Base-by-base conservation (phyloP, 2,329 filamentous ascomycete species). In the Fusarium austroafricanum region DNA sequence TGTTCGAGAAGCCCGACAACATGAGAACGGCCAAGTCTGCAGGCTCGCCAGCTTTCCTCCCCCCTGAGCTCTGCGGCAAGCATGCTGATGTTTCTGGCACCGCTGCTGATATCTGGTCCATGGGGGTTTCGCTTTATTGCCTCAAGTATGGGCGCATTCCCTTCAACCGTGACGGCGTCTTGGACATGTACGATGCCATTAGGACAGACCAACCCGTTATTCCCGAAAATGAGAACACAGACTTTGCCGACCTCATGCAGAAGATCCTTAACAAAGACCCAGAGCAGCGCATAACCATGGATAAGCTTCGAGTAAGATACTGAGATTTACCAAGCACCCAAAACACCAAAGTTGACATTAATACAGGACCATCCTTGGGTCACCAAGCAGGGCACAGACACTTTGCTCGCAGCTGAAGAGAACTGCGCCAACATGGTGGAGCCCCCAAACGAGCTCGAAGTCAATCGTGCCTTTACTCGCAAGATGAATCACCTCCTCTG, bases 101-200 rank as follows among this genome's bases (percentile, higher is more conserved):
- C 72, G 94, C 95, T 6, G 93, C 93, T 6, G 96, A 99, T 79
- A 94, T 99, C 54, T 99, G 96, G 96, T 97, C 95, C 5, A 98
- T 98, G 95, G 96, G 96, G 9, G 90, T 97, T 10, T 97, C 94
- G 3, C 83, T 99, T 4, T 98, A 95, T 77, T 99, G 96, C 77
- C 84, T 99, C 38, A 90, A 92, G 63, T 98, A 97, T 74, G 96
- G 96, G 31, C 85, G 83, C 49, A 90, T 99, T 64, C 96, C 96
- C 0, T 99, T 98, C 75, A 91, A 94, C 73, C 87, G 90, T 56
- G 83, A 87, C 8, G 89, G 89, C 18, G 89, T 97, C 61, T 83
- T 97, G 56, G 94, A 97, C 50, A 87, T 98, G 65, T 98, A 96
- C 76, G 90, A 97, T 61, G 89, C 93, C 7, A 98, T 99, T 79